These are phyloP conservation scores for Pseudocercospora cruenta DNA, from an alignment of 2,329 filamentous ascomycete genomes.

Conservation along the genomic window DNA sequence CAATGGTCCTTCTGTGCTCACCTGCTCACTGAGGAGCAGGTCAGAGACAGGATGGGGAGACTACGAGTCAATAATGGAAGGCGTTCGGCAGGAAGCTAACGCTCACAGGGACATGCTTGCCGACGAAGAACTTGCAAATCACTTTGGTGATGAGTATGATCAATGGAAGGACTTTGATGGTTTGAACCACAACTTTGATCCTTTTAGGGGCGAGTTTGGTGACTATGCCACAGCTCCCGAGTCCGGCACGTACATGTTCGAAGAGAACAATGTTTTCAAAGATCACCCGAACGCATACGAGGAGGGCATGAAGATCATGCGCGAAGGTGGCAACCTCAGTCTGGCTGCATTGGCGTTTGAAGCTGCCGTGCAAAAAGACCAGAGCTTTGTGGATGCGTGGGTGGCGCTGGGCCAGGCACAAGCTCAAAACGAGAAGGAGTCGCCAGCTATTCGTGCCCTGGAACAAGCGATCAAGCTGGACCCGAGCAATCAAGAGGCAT, in stretches of 20 bases:
- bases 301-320: conserved; percentile 90
- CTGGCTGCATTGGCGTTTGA: conserved; percentile 94
- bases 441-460: conserved; percentile 88
- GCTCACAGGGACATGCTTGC: conserved; percentile 67
- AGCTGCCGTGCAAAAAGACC: conserved; percentile 87
- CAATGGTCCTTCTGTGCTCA: neutral
- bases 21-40: conserved; percentile 28
- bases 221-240: conserved; percentile 44
- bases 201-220: conserved; percentile 61
- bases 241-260: conserved; percentile 89
- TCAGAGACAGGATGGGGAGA: conserved; percentile 79
- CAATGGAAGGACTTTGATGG: conserved; percentile 79
- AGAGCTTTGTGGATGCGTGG: conserved; percentile 89
- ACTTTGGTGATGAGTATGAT: conserved; percentile 75
- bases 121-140: conserved; percentile 64
- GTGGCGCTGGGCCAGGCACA: conserved; percentile 88
- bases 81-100: conserved; percentile 74
- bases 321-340: conserved; percentile 89
- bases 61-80: conserved; percentile 88
- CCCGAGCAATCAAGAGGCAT: conserved; percentile 79
- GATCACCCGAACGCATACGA: conserved; percentile 83
- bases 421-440: conserved; percentile 98
- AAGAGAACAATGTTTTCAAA: conserved; percentile 88
- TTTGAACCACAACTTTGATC: conserved; percentile 66
- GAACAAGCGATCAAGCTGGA: conserved; percentile 90